phyloP scores from a whole-genome alignment of 2,329 filamentous ascomycete species.

The Neurospora sp. region DNA sequence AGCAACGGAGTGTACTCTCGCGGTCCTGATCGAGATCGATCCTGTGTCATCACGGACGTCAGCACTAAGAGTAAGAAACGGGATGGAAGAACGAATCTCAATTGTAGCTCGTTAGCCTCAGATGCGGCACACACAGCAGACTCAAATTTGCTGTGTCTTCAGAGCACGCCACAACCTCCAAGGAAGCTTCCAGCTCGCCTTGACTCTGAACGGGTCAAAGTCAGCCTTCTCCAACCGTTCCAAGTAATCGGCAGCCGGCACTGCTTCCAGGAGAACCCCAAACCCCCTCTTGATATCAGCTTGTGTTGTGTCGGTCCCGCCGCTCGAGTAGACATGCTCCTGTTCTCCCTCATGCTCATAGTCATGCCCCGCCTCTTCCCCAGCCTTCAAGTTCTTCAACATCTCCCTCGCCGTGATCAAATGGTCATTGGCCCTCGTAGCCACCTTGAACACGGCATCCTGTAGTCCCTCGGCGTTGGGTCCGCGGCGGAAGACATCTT shows the following conservation, averaged over 20 bases:
- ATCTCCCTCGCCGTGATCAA: constrained; percentile 89
- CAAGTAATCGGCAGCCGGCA: constrained; percentile 71
- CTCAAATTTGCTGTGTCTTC: constrained; percentile 37
- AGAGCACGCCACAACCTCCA: constrained; percentile 57
- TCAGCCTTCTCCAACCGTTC: constrained; percentile 66
- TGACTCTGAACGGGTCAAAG: constrained; percentile 70
- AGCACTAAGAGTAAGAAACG: background rate
- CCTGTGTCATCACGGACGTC: background rate
- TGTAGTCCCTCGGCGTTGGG: constrained; percentile 69
- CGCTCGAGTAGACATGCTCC: constrained; percentile 43
- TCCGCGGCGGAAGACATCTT: constrained; percentile 77
- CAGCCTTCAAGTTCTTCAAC: constrained; percentile 67
- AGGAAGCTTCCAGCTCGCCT: constrained; percentile 69
- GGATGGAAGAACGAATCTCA: background rate
- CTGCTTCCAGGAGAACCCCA: constrained; percentile 68
- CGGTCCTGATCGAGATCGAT: background rate
- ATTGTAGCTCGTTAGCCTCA: background rate
- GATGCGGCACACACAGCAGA: background rate
- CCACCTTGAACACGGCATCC: constrained; percentile 85
- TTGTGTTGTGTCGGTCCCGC: constrained; percentile 26
- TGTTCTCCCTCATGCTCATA: constrained; percentile 80
- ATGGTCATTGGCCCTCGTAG: constrained; percentile 90
- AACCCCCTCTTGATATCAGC: constrained; percentile 52
- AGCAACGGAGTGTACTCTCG: background rate
- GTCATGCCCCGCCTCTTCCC: constrained; percentile 68